Base-by-base conservation (phyloP, 768 basidiomycete genomes). In the Boletellus emodensis region DNA sequence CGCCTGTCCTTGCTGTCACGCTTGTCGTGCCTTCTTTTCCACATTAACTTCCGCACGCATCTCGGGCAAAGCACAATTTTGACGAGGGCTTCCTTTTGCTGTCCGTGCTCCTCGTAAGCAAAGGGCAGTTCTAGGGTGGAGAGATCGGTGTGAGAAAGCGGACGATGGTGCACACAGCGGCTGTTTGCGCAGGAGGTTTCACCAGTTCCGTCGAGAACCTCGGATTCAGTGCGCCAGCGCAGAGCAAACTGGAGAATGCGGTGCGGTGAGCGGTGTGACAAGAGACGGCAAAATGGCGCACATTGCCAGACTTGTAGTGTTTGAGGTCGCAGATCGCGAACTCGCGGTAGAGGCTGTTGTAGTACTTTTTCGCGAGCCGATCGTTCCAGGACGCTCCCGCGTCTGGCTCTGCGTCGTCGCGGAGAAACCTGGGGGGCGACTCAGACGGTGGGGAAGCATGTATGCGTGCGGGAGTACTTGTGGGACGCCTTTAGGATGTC, bases 291-390 rank as follows among this genome's bases (percentile, higher is more conserved):
- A 47, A 2, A 40, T 8, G 47, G 64, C 84, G 55, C 54, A 94
- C 92, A 53, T 89, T 87, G 14, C 91, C 90, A 0, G 87, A 84
- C 72, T 93, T 96, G 76, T 90, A 96, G 63, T 97, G 95, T 72
- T 97, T 97, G 52, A 97, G 73, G 69, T 97, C 92, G 63, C 90
- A 93, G 18, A 94, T 74, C 0, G 90, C 91, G 60, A 85, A 98
- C 68, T 98, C 94, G 55, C 91, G 87, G 66, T 92, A 96, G 3
- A 98, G 80, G 57, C 72, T 88, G 12, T 78, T 72, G 60, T 98
- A 94, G 72, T 94, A 97, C 60, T 94, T 94, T 53, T 78, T 75
- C 0, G 95, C 94, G 24, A 98, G 75, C 53, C 83, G 75, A 41
- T 94, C 90, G 61, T 94, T 84, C 90, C 93, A 98, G 47, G 40